Conservation (phyloP, 2,329 filamentous ascomycete genomes). For the Tolypocladium amazonense region DNA sequence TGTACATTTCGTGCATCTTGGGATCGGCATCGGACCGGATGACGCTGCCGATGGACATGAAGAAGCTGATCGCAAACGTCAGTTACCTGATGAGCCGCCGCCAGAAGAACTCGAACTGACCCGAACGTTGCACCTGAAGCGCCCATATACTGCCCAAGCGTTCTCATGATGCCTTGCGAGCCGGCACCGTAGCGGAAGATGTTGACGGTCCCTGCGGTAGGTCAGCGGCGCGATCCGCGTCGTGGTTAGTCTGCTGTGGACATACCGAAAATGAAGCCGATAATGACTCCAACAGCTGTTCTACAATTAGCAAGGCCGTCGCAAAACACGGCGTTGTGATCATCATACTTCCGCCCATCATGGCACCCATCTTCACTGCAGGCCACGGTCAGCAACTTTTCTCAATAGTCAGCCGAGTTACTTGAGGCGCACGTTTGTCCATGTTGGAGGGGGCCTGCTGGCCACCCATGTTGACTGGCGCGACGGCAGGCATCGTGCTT, state of each 20-base stretch:
- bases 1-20: constrained; percentile 65
- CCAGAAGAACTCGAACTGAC: constrained; percentile 33
- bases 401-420: not conserved
- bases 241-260: too few relatives aligned
- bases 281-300: constrained; percentile 84
- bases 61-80: constrained; percentile 49
- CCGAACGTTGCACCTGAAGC: constrained; percentile 93
- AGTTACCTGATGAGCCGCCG: constrained; percentile 5
- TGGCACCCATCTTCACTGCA: constrained; percentile 75
- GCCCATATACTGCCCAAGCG: constrained; percentile 92
- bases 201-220: constrained; percentile 64
- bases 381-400: constrained; percentile 4
- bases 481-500: constrained; percentile 30
- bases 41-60: constrained; percentile 97
- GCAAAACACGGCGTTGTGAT: constrained; percentile 13
- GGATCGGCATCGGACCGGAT: constrained; percentile 85
- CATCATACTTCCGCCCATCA: constrained; percentile 95
- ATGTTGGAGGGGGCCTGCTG: constrained; percentile 39
- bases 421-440: constrained; percentile 38
- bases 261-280: constrained; percentile 94
- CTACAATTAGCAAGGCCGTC: constrained; percentile 18
- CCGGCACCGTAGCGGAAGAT: constrained; percentile 94
- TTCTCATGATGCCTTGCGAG: constrained; percentile 86
- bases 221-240: constrained; percentile 2
- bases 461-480: constrained; percentile 24